Evolutionary conservation across 2,329 filamentous ascomycete genomes (phyloP), one percentile per base, ranked within the genome.

Genomic region (Allantophomopsis lycopodina): DNA sequence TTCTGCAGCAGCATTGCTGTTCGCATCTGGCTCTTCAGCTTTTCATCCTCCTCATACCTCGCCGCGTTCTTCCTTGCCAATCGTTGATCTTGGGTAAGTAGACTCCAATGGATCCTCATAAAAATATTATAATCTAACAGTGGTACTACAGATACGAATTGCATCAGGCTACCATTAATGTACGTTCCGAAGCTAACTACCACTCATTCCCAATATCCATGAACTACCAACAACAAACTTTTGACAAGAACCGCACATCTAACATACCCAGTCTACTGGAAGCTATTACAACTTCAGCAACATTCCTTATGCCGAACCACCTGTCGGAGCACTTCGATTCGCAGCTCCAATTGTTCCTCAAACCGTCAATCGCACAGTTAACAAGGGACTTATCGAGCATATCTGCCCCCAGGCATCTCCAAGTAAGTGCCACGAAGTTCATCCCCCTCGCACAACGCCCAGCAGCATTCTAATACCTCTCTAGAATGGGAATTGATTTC

Each of bases 291-390:
- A 52, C 15, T 63, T 63, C 47, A 56, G 48, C 39, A 65, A 64
- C n/a, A 61, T 69, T 37, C 55, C 62, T 20, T 69, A 62, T 43
- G 65, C 62, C 1, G 59, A 57, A 7, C 53, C 63, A n/a, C 65
- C 65, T 5, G 48, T 56, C 1, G 65, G 64, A 14, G 45, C 54
- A 11, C 53, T 66, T 5, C 58, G 64, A 43, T 69, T 65, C 57
- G 57, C 62, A 36, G 52, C 59, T 17, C 64, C 65, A 3, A 40
- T 52, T 12, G 51, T 53, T n/a, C 41, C 54, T 3, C 55, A 53
- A 1, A 44, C 48, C 1, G 41, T 47, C 10, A 52, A 59, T 21
- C 50, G 54, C 10, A 57, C 52, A 1, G 41, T 60, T 53, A 39
- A 57, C 52, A 16, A 47, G 51, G 33, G 62, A 56, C 3, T 50